Percentiles rank a stretch among this genome's conserved stretches.
These are phyloP conservation scores for Fusarium subglutinans DNA, from an alignment of 2,329 filamentous ascomycete species.

Conservation along the genomic window DNA sequence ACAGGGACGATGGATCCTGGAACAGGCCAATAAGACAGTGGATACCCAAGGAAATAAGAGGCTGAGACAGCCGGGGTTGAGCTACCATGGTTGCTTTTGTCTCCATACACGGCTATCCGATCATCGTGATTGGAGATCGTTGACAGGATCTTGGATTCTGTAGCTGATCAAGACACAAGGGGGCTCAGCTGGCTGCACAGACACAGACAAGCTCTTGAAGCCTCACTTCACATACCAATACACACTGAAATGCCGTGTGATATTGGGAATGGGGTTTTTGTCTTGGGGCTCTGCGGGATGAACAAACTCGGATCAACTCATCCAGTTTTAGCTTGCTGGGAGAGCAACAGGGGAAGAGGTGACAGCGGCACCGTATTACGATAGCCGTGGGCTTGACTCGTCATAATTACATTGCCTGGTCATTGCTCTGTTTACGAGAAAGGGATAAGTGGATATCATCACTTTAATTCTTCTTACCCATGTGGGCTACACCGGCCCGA, in stretches of 20 bases:
- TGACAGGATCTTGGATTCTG: background rate
- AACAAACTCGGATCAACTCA: background rate
- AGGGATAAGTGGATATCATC: background rate
- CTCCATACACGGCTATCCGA: background rate
- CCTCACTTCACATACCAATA: background rate
- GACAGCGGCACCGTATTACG: background rate
- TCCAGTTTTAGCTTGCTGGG: no score
- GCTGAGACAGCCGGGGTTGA: background rate
- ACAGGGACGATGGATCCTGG: background rate
- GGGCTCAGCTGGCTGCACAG: background rate
- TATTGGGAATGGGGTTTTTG: background rate
- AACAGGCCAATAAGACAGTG: background rate
- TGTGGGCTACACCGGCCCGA: background rate
- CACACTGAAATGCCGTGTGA: background rate
- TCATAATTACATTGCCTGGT: background rate
- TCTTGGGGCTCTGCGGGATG: slow-evolving; percentile 2
- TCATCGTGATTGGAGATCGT: background rate
- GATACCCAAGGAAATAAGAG: background rate
- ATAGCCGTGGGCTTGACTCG: background rate
- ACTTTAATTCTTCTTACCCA: background rate
- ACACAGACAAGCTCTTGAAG: background rate
- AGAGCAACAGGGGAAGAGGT: background rate
- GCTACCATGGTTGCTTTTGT: background rate
- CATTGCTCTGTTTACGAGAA: background rate
- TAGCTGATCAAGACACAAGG: background rate